Evolutionary conservation across 768 basidiomycete species (phyloP).

Genomic region (Termitomyces sp.): DNA sequence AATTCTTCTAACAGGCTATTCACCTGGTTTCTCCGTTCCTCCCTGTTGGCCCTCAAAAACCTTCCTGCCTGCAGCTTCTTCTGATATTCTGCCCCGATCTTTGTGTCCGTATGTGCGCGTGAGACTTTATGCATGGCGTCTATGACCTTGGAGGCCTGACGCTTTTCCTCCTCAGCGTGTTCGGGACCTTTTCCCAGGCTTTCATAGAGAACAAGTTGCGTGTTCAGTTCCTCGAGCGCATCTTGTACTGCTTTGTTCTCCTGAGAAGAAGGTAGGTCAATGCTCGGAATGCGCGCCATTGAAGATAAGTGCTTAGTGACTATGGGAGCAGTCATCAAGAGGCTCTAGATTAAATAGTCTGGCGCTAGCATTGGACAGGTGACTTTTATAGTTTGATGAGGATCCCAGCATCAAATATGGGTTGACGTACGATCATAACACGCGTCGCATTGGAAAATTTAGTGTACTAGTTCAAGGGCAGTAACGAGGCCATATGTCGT

Average conservation of each 20-base stretch:
- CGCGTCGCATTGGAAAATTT: neutral
- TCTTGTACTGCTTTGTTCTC: neutral
- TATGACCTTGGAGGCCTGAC: neutral
- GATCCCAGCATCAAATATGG: neutral
- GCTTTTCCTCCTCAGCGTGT: neutral
- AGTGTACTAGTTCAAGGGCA: too few species aligned
- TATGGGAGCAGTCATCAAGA: neutral
- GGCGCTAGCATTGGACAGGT: neutral
- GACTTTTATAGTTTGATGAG: slow-evolving; percentile 1
- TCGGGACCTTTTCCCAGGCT: neutral
- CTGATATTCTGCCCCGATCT: neutral
- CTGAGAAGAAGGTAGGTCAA: neutral
- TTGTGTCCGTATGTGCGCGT: neutral
- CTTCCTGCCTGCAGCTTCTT: neutral
- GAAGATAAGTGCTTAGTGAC: neutral
- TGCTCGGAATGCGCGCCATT: neutral
- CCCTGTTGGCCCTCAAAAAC: neutral
- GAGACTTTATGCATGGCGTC: neutral
- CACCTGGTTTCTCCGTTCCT: neutral
- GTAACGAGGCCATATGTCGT: neutral
- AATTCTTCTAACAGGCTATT: too few species aligned
- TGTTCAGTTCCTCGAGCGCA: neutral
- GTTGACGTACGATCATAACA: neutral
- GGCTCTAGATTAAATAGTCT: neutral
- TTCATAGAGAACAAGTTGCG: neutral